Base-by-base conservation (phyloP, 305 asterid genomes). In the Fraxinus greggii region DNA sequence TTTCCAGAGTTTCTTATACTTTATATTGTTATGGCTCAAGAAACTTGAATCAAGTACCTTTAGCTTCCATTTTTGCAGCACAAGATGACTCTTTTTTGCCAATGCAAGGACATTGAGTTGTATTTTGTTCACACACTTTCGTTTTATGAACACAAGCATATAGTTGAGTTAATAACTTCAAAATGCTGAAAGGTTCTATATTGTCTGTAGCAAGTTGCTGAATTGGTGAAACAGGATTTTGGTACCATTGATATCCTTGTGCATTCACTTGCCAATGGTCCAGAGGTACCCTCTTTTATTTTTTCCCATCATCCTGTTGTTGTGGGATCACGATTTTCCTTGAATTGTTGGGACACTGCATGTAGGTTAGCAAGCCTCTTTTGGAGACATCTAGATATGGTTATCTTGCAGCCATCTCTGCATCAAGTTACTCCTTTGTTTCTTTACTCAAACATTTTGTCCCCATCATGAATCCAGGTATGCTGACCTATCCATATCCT, bases 251-350 rank as follows among this genome's bases (percentile, higher is more conserved):
- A 97, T 86, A 97, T 97, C 84, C 98, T 96, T 84, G 97, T 96
- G 56, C 99, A 96, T 86, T 96, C 99, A 75, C 97, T 96, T 85
- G 99, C 99, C 83, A 96, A 96, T 88, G 99, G 99, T 78, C 98
- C 98, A 48, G 98, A 93, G 98, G 98, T 93, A 84, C 54, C n/a
- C n/a, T n/a, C 80, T 54, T 63, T 32, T 32, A 1, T 32, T 32
- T 31, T 31, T 31, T 32, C 4, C 4, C 35, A 32, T 32, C 35
- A 32, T 32, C 35, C 6, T 32, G 35, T 38, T 72, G 10, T 81
- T 76, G 74, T 13, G 26, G 48, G 59, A 17, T 75, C 76, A 28
- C 80, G 65, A 75, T 84, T 65, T 54, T 75, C 72, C 72, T 77
- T 38, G 33, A 45, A 32, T 45, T 73, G 7, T 28, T 10, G 67